Conservation (phyloP, 108 stramenopile species). For the Skeletonema tropicum region DNA sequence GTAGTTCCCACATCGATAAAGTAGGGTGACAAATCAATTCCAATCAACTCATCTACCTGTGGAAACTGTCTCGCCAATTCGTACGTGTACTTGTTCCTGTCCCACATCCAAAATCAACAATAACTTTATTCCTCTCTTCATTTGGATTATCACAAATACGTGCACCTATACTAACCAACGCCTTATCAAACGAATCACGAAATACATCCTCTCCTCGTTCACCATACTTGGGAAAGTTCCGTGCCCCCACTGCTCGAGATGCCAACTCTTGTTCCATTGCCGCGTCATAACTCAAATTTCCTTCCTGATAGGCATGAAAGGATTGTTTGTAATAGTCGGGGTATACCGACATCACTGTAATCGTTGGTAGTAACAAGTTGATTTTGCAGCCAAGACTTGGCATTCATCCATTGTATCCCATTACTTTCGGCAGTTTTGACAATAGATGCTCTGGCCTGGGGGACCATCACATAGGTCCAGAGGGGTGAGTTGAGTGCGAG, state of each 20-base stretch:
- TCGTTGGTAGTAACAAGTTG: constrained; percentile 12
- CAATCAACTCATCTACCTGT: constrained; percentile 54
- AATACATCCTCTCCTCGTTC: constrained; percentile 76
- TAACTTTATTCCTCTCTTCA: constrained; percentile 12
- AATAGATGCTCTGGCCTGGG: constrained; percentile 76
- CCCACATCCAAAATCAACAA: constrained; percentile 79
- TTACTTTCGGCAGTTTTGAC: constrained; percentile 78
- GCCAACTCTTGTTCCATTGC: constrained; percentile 84
- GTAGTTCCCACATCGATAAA: constrained; percentile 62
- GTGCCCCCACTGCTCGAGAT: constrained; percentile 68
- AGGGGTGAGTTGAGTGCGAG: constrained; percentile 66
- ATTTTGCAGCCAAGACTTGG: constrained; percentile 58
- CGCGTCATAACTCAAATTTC: constrained; percentile 79
- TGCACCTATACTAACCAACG: constrained; percentile 60
- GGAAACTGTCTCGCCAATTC: constrained; percentile 70
- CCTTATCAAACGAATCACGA: constrained; percentile 70
- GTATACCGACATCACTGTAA: constrained; percentile 22
- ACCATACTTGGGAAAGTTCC: constrained; percentile 78
- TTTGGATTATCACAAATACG: constrained; percentile 23
- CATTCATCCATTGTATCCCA: constrained; percentile 67
- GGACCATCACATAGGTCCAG: constrained; percentile 76
- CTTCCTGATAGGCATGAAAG: constrained; percentile 81
- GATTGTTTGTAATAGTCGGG: constrained; percentile 58
- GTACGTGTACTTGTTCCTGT: constrained; percentile 78
- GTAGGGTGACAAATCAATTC: constrained; percentile 78